Base-by-base conservation (phyloP, 2,329 filamentous ascomycete genomes). In the Fusarium incarnatum region DNA sequence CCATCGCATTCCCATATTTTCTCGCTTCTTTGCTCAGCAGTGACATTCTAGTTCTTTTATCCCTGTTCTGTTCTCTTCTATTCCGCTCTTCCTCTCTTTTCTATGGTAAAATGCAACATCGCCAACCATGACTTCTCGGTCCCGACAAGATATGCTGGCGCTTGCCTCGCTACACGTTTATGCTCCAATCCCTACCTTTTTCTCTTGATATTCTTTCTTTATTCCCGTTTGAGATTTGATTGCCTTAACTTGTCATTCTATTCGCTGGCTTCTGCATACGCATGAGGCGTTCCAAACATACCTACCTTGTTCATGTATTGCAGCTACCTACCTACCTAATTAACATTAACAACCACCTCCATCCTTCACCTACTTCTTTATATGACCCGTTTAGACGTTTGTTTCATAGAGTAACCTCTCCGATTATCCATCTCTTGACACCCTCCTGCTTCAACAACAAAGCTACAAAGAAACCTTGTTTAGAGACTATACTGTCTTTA, bases 11-110 rank as follows among this genome's bases (percentile, higher is more conserved):
- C 55, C 64, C 67, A 70, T 71, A 57, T 54, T 54, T 69, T 69
- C 68, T 69, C 68, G 68, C 68, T 71, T 70, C 49, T 42, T 55
- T 41, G 47, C 58, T 55, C 67, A 57, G 56, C 53, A 45, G 67
- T 70, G 68, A 68, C 64, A 61, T 71, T 15, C 47, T 37, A 30
- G 28, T 30, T 30, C 28, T 30, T 37, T n/a, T 37, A 56, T 60
- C 68, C 63, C 41, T 44, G 34, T 11, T 37, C 41, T 44, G 34
- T 11, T 37, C 10, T 18, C n/a, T 18, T 37, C 34, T 37, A 53
- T 56, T 63, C 63, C 64, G 32, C 64, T 42, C 30, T 55, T 25
- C 41, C 16, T 25, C 28, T n/a, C 22, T 15, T 23, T 28, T 34
- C 22, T 23, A 5, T 50, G 34, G 34, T 37, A 18, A 18, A 41